These are phyloP conservation scores for Penicillium occitanis DNA, from an alignment of 2,329 filamentous ascomycete genomes.

Conservation along the genomic window DNA sequence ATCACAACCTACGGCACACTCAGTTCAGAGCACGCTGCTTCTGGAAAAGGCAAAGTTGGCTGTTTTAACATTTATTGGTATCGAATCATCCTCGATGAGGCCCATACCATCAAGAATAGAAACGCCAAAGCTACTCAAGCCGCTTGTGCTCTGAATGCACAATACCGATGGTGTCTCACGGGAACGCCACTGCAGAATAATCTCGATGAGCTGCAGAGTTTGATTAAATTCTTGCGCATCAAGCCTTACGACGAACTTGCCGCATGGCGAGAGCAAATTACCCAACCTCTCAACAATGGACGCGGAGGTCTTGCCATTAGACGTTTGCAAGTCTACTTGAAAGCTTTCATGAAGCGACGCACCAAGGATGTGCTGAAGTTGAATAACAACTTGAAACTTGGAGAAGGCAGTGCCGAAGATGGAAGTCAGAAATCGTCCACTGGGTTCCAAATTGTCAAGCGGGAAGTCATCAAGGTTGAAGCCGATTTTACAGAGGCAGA, in stretches of 20 bases:
- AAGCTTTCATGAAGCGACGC: slow-evolving; percentile 97
- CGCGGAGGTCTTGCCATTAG: slow-evolving; percentile 85
- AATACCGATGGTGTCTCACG: slow-evolving; percentile 94
- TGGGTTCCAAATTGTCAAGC: slow-evolving; percentile 86
- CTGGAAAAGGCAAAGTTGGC: slow-evolving; percentile 61
- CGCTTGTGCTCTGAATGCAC: slow-evolving; percentile 76
- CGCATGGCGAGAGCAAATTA: slow-evolving; percentile 90
- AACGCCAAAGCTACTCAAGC: slow-evolving; percentile 95
- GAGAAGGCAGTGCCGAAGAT: slow-evolving; percentile 53
- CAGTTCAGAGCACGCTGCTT: slow-evolving; percentile 79
- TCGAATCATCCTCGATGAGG: slow-evolving; percentile 91
- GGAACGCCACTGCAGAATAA: slow-evolving; percentile 99
- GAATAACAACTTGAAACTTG: slow-evolving; percentile 75
- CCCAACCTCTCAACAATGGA: slow-evolving; percentile 82
- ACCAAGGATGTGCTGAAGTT: slow-evolving; percentile 96
- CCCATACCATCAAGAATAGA: slow-evolving; percentile 97
- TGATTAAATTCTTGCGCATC: slow-evolving; percentile 90
- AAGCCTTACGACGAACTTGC: slow-evolving; percentile 83
- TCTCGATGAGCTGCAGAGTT: slow-evolving; percentile 88
- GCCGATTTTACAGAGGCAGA: slow-evolving; percentile 78
- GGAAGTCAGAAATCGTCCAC: slow-evolving; percentile 57
- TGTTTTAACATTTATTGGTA: slow-evolving; percentile 95
- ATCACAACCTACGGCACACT: slow-evolving; percentile 97
- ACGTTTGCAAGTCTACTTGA: slow-evolving; percentile 78
- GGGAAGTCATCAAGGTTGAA: slow-evolving; percentile 78